Evolutionary conservation across 2,329 filamentous ascomycete genomes (phyloP).

Genomic region (Fusarium sp.): DNA sequence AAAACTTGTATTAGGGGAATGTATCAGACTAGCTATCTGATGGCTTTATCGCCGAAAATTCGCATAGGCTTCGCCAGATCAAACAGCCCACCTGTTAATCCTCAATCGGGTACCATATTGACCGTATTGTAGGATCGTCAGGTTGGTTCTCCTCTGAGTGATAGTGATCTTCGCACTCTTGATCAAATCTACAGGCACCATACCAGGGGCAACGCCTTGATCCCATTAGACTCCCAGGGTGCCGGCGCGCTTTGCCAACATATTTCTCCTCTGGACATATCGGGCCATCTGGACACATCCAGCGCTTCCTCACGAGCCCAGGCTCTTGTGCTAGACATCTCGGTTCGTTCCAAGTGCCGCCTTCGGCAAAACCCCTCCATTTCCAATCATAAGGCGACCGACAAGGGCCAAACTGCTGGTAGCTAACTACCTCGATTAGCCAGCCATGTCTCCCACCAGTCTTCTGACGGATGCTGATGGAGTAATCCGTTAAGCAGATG

Average conservation of each 20-base stretch:
- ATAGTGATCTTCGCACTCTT: not conserved
- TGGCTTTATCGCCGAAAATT: not conserved
- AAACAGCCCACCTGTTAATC: not conserved
- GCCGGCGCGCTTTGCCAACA: not conserved
- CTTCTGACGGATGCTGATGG: not conserved
- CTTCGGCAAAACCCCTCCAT: not conserved
- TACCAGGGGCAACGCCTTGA: not conserved
- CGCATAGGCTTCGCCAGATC: not conserved
- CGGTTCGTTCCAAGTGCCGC: not conserved
- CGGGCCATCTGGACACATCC: not conserved
- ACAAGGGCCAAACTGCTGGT: constrained; percentile 4
- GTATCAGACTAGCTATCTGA: too few relatives aligned
- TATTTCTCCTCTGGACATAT: not conserved
- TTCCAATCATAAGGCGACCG: constrained; percentile 19
- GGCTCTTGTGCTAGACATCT: not conserved
- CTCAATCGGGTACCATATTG: not conserved
- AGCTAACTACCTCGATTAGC: not conserved
- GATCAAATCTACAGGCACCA: accelerated
- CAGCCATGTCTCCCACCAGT: not conserved
- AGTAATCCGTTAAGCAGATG: constrained; percentile 14
- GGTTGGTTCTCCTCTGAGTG: not conserved
- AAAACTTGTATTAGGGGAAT: too few relatives aligned
- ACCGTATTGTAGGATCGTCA: not conserved
- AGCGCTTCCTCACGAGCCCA: constrained; percentile 1
- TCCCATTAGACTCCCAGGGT: not conserved